Conservation (phyloP, 345 rosid species). For the Salix brachista region DNA sequence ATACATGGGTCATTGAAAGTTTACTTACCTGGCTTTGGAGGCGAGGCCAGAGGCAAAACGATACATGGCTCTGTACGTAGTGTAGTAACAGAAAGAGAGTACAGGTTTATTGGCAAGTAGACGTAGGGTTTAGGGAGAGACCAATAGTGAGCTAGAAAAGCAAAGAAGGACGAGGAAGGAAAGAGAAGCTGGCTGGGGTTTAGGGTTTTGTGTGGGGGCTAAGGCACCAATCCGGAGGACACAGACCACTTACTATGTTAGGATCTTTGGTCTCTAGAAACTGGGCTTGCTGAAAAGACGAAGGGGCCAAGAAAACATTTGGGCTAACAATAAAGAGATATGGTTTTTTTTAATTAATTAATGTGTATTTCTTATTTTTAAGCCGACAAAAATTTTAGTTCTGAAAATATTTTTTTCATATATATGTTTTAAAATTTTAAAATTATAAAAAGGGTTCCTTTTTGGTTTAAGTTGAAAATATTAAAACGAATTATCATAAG, state of each 20-base stretch:
- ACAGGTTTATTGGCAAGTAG: background rate
- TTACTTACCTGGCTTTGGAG: conserved; percentile 19
- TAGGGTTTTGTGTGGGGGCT: conserved; percentile 21
- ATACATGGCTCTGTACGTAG: conserved; percentile 9
- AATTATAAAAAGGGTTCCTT: too few relatives aligned
- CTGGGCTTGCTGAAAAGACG: background rate
- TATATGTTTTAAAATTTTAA: too few relatives aligned
- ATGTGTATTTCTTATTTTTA: too few relatives aligned
- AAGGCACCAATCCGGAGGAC: background rate
- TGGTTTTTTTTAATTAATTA: too few relatives aligned
- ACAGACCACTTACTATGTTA: background rate
- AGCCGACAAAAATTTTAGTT: too few relatives aligned
- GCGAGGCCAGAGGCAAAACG: conserved; percentile 18
- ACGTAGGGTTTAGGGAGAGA: too few relatives aligned
- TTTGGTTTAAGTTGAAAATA: too few relatives aligned
- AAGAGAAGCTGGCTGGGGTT: background rate
- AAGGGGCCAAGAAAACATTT: too few relatives aligned
- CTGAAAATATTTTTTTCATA: too few relatives aligned
- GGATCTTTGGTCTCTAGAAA: background rate
- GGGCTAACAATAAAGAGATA: too few relatives aligned
- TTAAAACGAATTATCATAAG: too few relatives aligned
- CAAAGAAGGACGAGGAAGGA: background rate
- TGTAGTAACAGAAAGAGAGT: background rate
- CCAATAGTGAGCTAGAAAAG: background rate
- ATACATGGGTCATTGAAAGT: background rate